phyloP scores from a whole-genome alignment of 2,329 filamentous ascomycete genomes.

The Diplocarpon mali region DNA sequence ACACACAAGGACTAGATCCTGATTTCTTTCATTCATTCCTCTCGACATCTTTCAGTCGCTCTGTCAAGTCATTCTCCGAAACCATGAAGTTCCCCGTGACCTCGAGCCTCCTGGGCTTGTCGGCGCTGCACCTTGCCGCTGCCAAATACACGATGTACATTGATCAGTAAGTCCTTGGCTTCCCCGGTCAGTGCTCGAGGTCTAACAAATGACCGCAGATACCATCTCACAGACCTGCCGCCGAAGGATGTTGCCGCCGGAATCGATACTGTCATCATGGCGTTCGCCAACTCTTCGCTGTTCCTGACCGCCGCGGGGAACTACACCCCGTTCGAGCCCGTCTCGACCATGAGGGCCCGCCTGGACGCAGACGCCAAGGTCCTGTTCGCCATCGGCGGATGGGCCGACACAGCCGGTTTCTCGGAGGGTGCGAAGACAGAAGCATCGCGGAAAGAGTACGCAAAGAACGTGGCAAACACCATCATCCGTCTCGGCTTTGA shows the following conservation, averaged over 20 bases:
- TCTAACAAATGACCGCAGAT: background rate
- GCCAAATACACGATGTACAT: conserved; percentile 9
- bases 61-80: background rate
- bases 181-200: background rate
- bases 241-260: conserved; percentile 12
- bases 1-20: background rate
- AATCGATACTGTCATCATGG: conserved; percentile 14
- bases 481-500: conserved; percentile 51
- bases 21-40: too few species aligned
- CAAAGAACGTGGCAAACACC: conserved; percentile 52
- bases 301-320: conserved; percentile 12
- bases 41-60: background rate
- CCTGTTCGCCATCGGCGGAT: conserved; percentile 63
- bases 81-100: conserved; percentile 8
- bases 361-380: conserved; percentile 47
- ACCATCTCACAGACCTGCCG: conserved; percentile 9
- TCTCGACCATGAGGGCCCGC: conserved; percentile 10
- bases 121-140: conserved; percentile 2
- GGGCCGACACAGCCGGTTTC: conserved; percentile 60
- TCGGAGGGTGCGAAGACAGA: conserved; percentile 42
- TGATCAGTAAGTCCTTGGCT: conserved; percentile 2
- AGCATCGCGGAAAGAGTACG: conserved; percentile 44
- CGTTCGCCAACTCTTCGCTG: conserved; percentile 16
- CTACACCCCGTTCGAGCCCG: conserved; percentile 14
- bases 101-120: conserved; percentile 3